Evolutionary conservation across 495 filamentous ascomycete genomes (phyloP).

Genomic region (Talaromyces adpressus): DNA sequence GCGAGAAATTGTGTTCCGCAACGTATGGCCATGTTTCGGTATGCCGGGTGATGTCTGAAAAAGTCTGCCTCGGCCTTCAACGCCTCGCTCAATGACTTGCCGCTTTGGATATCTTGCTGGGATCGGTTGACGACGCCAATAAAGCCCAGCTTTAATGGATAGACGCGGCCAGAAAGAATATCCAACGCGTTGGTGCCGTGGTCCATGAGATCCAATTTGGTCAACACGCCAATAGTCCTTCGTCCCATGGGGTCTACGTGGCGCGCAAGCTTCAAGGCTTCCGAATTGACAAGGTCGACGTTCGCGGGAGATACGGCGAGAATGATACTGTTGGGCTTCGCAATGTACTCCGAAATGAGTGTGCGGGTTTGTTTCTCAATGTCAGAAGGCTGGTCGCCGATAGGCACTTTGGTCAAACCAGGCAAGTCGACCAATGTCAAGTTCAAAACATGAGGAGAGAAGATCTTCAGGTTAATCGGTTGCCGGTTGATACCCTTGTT

Average conservation of each 20-base stretch:
- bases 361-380: slow-evolving; percentile 99
- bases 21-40: slow-evolving; percentile 88
- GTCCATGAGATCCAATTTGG: slow-evolving; percentile 98
- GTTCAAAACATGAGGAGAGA: slow-evolving; percentile 94
- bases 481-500: slow-evolving; percentile 99
- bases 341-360: slow-evolving; percentile 96
- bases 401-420: slow-evolving; percentile 95
- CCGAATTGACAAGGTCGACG: slow-evolving; percentile 97
- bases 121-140: slow-evolving; percentile 98
- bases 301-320: slow-evolving; percentile 96
- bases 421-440: slow-evolving; percentile 94
- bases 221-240: slow-evolving; percentile 94
- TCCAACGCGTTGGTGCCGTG: slow-evolving; percentile 98
- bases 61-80: slow-evolving; percentile 88
- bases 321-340: slow-evolving; percentile 98
- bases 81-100: slow-evolving; percentile 84
- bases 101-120: slow-evolving; percentile 96
- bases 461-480: slow-evolving; percentile 98
- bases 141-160: slow-evolving; percentile 94
- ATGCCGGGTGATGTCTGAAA: slow-evolving; percentile 94
- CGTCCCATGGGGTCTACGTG: slow-evolving; percentile 94
- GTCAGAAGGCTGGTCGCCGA: slow-evolving; percentile 95
- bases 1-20: slow-evolving; percentile 95
- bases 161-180: slow-evolving; percentile 91
- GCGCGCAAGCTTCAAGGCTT: slow-evolving; percentile 91